Evolutionary conservation across 805 yeast genomes (phyloP).

Genomic region (Lachancea dasiensis): DNA sequence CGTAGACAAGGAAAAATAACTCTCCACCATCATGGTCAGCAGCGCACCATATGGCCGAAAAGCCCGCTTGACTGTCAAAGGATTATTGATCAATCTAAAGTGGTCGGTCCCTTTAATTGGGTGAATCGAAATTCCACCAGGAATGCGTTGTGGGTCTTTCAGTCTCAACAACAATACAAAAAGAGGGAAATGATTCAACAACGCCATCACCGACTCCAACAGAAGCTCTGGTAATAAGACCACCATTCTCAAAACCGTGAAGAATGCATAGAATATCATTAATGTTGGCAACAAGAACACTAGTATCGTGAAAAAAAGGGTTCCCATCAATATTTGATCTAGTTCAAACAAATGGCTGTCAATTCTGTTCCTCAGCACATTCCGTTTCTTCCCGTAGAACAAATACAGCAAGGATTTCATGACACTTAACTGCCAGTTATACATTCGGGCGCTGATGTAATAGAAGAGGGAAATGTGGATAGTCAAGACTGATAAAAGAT

Average conservation of each 20-base stretch:
- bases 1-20: slow-evolving; percentile 39
- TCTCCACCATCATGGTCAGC: slow-evolving; percentile 35
- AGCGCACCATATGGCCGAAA: slow-evolving; percentile 44
- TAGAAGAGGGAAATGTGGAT: slow-evolving; percentile 75
- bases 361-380: slow-evolving; percentile 75
- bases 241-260: slow-evolving; percentile 53
- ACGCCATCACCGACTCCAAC: slow-evolving; percentile 54
- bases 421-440: slow-evolving; percentile 64
- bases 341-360: slow-evolving; percentile 80
- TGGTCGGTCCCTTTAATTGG: slow-evolving; percentile 12
- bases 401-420: slow-evolving; percentile 71
- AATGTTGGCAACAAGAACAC: slow-evolving; percentile 82
- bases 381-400: slow-evolving; percentile 84
- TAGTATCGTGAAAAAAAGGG: slow-evolving; percentile 75
- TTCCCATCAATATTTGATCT: slow-evolving; percentile 84
- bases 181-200: slow-evolving; percentile 78
- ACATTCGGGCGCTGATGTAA: slow-evolving; percentile 70
- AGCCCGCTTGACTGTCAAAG: slow-evolving; percentile 40
- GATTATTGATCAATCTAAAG: slow-evolving; percentile 37
- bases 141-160: slow-evolving; percentile 69
- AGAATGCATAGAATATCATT: slow-evolving; percentile 72
- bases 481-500: slow-evolving; percentile 54
- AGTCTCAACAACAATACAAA: slow-evolving; percentile 73
- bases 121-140: slow-evolving; percentile 47
- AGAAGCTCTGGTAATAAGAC: slow-evolving; percentile 44